phyloP scores from a whole-genome alignment of 2,329 filamentous ascomycete species.

The Trichoderma semiorbis region DNA sequence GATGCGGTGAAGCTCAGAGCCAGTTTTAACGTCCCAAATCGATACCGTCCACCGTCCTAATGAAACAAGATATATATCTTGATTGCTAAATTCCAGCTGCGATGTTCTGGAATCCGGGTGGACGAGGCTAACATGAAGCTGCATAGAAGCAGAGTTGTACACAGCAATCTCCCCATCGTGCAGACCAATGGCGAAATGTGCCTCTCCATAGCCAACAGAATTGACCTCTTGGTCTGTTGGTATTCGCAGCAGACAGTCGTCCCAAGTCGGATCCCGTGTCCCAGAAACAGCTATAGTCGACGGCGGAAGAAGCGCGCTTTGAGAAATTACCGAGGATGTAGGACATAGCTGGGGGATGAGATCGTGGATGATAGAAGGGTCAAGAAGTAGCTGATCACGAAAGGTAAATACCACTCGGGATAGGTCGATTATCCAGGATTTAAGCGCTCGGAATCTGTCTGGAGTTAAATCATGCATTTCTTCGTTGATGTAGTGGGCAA shows the following conservation, averaged over 20 bases:
- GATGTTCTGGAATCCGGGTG: neutral
- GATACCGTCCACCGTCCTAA: neutral
- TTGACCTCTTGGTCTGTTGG: neutral
- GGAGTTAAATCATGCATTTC: neutral
- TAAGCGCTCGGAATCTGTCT: neutral
- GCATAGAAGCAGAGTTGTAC: neutral
- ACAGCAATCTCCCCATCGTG: neutral
- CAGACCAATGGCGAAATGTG: slow-evolving; percentile 1
- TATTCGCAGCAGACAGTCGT: neutral
- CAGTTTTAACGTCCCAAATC: slow-evolving; percentile 1
- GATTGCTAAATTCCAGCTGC: neutral
- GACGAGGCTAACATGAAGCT: neutral
- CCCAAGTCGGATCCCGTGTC: neutral
- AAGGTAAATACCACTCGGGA: slow-evolving; percentile 3
- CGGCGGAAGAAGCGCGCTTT: neutral
- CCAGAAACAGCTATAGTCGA: neutral
- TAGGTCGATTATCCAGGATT: slow-evolving; percentile 4
- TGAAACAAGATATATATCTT: neutral
- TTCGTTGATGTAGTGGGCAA: neutral
- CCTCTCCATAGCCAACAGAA: neutral
- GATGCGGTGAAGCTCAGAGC: neutral
- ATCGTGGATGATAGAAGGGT: slow-evolving; percentile 4
- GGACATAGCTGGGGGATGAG: slow-evolving; percentile 11
- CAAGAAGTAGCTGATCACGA: neutral
- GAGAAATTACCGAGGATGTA: neutral